phyloP scores from a whole-genome alignment of 2,329 filamentous ascomycete genomes.

The Furcasterigmium furcatum region DNA sequence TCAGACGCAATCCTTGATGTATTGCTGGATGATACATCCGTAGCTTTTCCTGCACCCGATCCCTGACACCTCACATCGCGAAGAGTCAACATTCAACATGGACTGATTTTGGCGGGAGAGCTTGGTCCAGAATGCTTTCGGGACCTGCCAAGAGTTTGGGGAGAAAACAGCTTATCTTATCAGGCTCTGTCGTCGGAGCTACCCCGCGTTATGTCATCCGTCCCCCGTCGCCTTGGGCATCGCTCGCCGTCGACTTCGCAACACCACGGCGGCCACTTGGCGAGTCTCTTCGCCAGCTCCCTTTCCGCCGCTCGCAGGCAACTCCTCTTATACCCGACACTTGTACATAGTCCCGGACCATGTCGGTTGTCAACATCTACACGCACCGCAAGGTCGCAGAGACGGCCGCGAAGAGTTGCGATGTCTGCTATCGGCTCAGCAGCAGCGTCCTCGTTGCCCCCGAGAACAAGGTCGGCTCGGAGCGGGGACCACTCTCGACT shows the following conservation, averaged over 20 bases:
- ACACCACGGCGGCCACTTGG: not conserved
- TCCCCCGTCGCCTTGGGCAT: not conserved
- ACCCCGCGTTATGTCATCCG: not conserved
- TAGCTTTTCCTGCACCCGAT: too few species aligned
- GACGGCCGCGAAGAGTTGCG: slow-evolving; percentile 77
- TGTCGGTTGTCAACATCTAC: slow-evolving; percentile 74
- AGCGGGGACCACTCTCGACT: not conserved
- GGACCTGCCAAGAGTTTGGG: not conserved
- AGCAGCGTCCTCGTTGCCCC: slow-evolving; percentile 84
- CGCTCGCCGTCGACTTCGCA: not conserved
- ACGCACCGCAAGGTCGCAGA: slow-evolving; percentile 85
- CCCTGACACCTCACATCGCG: too few species aligned
- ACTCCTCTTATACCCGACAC: too few species aligned
- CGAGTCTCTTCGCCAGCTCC: too few species aligned
- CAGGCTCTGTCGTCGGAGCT: not conserved
- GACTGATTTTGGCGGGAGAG: too few species aligned
- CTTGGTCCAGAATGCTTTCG: too few species aligned
- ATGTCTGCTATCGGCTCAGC: slow-evolving; percentile 87
- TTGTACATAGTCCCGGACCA: slow-evolving; percentile 15
- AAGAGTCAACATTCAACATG: too few species aligned
- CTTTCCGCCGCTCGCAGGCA: too few species aligned
- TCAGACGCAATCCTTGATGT: too few species aligned
- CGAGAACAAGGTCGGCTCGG: slow-evolving; percentile 72
- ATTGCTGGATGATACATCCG: too few species aligned
- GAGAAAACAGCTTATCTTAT: not conserved